A percentile compares a stretch with the other conserved stretches of the same genome.
Evolutionary conservation across 352 stramenopile species (phyloP).

Genomic region (Globisporangium orthogonon): DNA sequence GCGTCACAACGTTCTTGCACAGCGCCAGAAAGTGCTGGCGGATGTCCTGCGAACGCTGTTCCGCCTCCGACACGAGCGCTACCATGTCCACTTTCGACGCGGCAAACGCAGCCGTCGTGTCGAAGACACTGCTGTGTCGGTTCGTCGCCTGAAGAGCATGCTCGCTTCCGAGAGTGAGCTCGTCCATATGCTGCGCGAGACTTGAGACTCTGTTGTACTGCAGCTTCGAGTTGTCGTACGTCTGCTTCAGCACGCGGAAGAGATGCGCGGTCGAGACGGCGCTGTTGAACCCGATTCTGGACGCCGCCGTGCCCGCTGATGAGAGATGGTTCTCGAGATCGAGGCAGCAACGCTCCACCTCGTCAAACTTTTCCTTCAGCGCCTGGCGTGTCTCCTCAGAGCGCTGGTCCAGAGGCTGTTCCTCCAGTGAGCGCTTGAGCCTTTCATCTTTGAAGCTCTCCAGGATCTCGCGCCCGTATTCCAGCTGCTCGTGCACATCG

Average conservation of each 20-base stretch:
- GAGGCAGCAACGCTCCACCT: conserved; percentile 43
- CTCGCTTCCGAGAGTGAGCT: conserved; percentile 35
- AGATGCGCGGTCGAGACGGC: conserved; percentile 36
- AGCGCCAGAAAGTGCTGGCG: conserved; percentile 45
- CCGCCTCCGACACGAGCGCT: conserved; percentile 32
- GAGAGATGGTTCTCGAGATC: conserved; percentile 46
- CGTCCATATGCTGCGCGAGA: conserved; percentile 44
- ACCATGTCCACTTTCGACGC: conserved; percentile 45
- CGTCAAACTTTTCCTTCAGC: conserved; percentile 38
- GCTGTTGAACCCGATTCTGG: conserved; percentile 6
- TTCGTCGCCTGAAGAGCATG: conserved; percentile 17
- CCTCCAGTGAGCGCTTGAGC: conserved; percentile 53
- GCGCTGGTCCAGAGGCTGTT: conserved; percentile 60
- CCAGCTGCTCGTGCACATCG: conserved; percentile 69
- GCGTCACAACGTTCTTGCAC: conserved; percentile 56
- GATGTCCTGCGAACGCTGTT: conserved; percentile 39
- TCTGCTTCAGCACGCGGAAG: conserved; percentile 67
- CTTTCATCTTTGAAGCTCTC: conserved; percentile 58
- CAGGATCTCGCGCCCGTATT: conserved; percentile 66
- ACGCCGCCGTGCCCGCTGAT: conserved; percentile 22
- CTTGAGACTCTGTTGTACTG: conserved; percentile 64
- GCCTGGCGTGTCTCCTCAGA: conserved; percentile 47
- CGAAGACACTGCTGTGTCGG: conserved; percentile 10
- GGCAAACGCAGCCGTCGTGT: conserved; percentile 11
- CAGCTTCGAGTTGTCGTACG: conserved; percentile 67